These are phyloP conservation scores for Coemansia sp. DNA, from an alignment of 371 early-diverging fungal species.

Conservation along the genomic window DNA sequence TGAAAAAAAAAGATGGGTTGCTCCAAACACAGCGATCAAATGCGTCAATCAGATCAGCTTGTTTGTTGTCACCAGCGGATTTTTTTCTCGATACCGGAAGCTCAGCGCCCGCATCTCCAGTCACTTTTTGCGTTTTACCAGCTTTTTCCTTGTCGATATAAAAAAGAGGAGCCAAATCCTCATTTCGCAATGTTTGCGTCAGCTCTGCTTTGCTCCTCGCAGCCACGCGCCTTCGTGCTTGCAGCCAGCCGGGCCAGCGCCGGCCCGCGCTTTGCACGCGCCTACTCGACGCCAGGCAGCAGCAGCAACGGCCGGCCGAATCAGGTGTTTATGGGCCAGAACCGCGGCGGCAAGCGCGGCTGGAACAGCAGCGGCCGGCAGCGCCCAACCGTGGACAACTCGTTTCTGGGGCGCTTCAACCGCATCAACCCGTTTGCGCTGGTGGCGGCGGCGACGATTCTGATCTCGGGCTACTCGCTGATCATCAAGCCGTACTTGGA, in stretches of 20 bases:
- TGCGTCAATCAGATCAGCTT: not conserved
- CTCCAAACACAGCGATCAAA: too few species aligned
- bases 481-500: constrained; percentile 34
- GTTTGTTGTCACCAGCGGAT: too few species aligned
- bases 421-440: constrained; percentile 43
- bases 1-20: too few species aligned
- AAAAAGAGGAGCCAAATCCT: not conserved
- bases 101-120: too few species aligned
- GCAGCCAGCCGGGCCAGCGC: not conserved
- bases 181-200: not conserved
- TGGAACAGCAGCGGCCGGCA: constrained; percentile 20
- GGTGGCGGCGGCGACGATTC: constrained; percentile 27
- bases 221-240: constrained; percentile 4
- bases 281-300: constrained; percentile 5
- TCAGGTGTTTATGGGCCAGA: constrained; percentile 41
- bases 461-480: constrained; percentile 26
- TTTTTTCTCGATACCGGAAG: too few species aligned
- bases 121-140: too few species aligned
- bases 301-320: constrained; percentile 1
- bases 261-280: not conserved
- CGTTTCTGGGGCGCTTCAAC: constrained; percentile 42
- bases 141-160: too few species aligned
- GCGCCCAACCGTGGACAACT: not conserved
- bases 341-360: not conserved
- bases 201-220: constrained; percentile 12